Evolutionary conservation across 176 grass and related monocot species (phyloP).

Genomic region (Oryza glumipatula): DNA sequence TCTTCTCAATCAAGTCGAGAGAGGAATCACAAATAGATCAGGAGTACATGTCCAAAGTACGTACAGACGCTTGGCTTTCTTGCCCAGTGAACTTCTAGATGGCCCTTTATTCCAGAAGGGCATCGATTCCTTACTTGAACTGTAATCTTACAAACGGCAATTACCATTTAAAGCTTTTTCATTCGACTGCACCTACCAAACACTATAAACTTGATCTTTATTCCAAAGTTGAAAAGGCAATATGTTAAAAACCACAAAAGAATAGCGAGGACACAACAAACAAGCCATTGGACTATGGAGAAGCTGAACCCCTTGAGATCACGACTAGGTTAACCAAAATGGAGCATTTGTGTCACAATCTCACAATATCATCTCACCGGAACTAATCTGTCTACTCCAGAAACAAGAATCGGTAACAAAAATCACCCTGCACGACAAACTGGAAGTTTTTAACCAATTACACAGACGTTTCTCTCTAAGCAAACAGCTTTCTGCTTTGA

Average conservation of each 20-base stretch:
- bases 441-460: background rate
- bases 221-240: background rate
- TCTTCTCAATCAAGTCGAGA: constrained; percentile 15
- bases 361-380: background rate
- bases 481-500: constrained; percentile 12
- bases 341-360: background rate
- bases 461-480: background rate
- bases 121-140: constrained; percentile 40
- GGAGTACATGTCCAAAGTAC: constrained; percentile 19
- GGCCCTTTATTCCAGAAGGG: background rate
- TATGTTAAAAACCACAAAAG: constrained; percentile 17
- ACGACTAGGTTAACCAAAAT: background rate
- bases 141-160: background rate
- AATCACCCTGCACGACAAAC: background rate
- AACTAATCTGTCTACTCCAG: constrained; percentile 14
- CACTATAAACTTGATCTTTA: background rate
- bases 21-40: background rate
- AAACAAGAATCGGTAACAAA: background rate
- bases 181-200: background rate
- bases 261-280: constrained; percentile 27
- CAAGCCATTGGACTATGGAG: background rate
- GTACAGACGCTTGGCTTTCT: constrained; percentile 34
- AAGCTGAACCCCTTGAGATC: constrained; percentile 16
- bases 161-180: constrained; percentile 18
- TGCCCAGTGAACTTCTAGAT: background rate